Conservation (phyloP, 345 rosid species). For the Hibiscus mutabilis region DNA sequence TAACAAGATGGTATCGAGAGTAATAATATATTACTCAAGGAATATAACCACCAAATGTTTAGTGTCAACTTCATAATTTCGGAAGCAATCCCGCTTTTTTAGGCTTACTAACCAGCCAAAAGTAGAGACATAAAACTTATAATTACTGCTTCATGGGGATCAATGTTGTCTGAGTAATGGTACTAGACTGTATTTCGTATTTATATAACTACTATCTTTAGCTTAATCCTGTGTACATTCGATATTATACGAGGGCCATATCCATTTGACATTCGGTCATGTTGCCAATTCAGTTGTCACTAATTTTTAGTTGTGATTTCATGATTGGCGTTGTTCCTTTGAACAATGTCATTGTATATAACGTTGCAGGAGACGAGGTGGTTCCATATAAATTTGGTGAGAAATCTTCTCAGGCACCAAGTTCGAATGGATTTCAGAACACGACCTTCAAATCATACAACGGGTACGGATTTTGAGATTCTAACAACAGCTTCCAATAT, state of each 20-base stretch:
- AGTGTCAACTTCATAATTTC: no score
- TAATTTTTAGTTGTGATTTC: background rate
- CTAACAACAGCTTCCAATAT: background rate
- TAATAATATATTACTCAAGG: no score
- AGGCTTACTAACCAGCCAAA: background rate
- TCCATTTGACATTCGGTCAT: no score
- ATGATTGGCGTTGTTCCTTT: background rate
- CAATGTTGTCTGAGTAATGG: background rate
- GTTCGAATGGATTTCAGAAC: slow-evolving; percentile 57
- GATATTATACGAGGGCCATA: no score
- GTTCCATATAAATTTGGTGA: slow-evolving; percentile 84
- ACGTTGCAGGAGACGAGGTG: slow-evolving; percentile 75
- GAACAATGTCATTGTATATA: background rate
- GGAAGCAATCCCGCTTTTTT: no score
- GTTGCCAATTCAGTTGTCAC: background rate
- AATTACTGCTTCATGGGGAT: background rate
- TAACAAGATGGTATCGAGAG: background rate
- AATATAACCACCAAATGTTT: no score
- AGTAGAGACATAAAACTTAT: background rate
- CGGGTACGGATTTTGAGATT: slow-evolving; percentile 35
- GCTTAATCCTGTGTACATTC: background rate
- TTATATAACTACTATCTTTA: background rate
- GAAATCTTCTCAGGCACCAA: slow-evolving; percentile 58
- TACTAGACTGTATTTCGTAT: background rate
- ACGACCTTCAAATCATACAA: slow-evolving; percentile 60